Base-by-base conservation (phyloP, 2,329 filamentous ascomycete species). In the Hypoxylon rubiginosum region DNA sequence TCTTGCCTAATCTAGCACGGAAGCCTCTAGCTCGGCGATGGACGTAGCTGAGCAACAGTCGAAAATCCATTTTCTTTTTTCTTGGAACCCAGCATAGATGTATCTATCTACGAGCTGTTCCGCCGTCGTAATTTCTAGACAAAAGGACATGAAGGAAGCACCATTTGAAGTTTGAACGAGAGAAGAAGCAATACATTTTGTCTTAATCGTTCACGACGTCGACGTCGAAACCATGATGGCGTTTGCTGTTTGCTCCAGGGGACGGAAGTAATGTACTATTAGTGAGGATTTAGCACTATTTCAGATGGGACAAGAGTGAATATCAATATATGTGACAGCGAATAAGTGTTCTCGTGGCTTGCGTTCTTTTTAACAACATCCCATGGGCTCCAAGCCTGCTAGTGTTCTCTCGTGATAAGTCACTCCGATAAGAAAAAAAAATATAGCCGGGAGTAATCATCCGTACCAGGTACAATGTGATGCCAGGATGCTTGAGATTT, bases 231-330 rank as follows among this genome's bases (percentile, higher is more conserved):
- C 57, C 19, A 68, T 59, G 64, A 70, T 64, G 62, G 62, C 46
- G 34, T 39, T 43, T 43, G 39, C n/a, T 43, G 65, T 59, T 64
- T 68, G 56, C 56, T 53, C 50, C 11, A 51, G 19, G 66, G 58
- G 59, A 60, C n/a, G 60, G 64, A 68, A 67, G 64, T 70, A 70
- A 70, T 75, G 74, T 75, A 75, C 70, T 74, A 73, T 73, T 75
- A 75, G 69, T 68, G 68, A 62, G 70, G 69, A 71, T 66, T 71
- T 72, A 74, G 66, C 71, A 74, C 69, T 68, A 74, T 61, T 71
- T 62, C 67, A 54, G 65, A 58, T 21, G 34, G 66, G 66, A 52
- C 39, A 56, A 65, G 59, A 66, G 62, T 61, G 49, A 69, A 69
- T 69, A 69, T 65, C 53, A 64, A 66, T 69, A 68, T 59, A 56